A percentile compares a stretch with the other conserved stretches of the same genome.
Evolutionary conservation across 768 basidiomycete genomes (phyloP).

Genomic region (Mycena amicta): DNA sequence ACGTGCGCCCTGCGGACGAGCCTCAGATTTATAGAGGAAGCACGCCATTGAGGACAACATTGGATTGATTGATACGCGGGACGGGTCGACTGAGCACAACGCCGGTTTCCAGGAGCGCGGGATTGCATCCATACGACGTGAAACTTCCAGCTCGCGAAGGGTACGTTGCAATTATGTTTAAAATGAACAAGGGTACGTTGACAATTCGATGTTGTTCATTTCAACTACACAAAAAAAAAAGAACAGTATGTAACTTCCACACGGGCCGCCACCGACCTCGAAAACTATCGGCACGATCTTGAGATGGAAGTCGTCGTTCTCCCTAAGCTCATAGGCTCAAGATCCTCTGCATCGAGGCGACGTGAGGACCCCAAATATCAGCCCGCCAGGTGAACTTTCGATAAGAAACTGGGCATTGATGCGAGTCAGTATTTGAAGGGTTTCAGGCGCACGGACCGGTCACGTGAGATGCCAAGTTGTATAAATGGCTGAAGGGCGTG

Average conservation of each 20-base stretch:
- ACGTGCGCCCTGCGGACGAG: no score
- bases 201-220: neutral
- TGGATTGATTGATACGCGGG: no score
- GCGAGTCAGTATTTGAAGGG: slow-evolving; percentile 14
- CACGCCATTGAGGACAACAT: no score
- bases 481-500: slow-evolving; percentile 26
- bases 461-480: slow-evolving; percentile 5
- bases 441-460: slow-evolving; percentile 57
- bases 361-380: slow-evolving; percentile 71
- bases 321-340: slow-evolving; percentile 63
- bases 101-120: no score
- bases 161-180: no score
- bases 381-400: slow-evolving; percentile 75
- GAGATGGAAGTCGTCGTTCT: slow-evolving; percentile 62
- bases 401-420: slow-evolving; percentile 25
- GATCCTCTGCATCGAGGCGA: slow-evolving; percentile 42
- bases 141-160: no score
- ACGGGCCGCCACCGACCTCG: slow-evolving; percentile 66
- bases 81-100: no score
- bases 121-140: no score
- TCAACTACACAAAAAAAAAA: neutral
- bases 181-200: no score
- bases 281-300: slow-evolving; percentile 60
- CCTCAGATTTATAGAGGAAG: no score
- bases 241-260: slow-evolving; percentile 47